These are phyloP conservation scores for Medicago arabica DNA, from an alignment of 306 rosid species.

Conservation along the genomic window DNA sequence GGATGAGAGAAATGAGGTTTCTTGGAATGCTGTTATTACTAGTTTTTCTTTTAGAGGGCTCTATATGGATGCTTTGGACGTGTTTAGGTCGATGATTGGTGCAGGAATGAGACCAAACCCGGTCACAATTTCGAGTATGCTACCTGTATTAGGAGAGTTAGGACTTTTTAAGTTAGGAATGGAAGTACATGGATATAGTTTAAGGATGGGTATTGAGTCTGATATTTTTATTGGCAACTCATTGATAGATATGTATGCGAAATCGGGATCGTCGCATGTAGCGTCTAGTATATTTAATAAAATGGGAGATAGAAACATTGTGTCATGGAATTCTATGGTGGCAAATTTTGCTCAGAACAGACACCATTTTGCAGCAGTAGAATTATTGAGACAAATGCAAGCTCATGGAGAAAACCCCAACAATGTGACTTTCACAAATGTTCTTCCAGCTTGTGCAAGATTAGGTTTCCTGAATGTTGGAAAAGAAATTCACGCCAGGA, in stretches of 20 bases:
- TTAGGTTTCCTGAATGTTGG: slow-evolving; percentile 67
- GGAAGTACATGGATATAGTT: slow-evolving; percentile 77
- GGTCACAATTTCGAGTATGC: slow-evolving; percentile 70
- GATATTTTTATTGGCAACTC: slow-evolving; percentile 77
- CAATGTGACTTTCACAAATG: slow-evolving; percentile 76
- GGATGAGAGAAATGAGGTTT: slow-evolving; percentile 70
- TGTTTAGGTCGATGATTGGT: slow-evolving; percentile 67
- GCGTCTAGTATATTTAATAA: slow-evolving; percentile 66
- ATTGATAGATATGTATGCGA: slow-evolving; percentile 82
- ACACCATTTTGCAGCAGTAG: slow-evolving; percentile 66
- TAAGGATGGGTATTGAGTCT: slow-evolving; percentile 59
- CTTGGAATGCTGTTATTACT: slow-evolving; percentile 83
- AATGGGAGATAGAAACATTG: slow-evolving; percentile 64
- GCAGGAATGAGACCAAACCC: slow-evolving; percentile 66
- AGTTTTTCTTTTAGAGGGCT: slow-evolving; percentile 66
- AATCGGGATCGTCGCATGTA: slow-evolving; percentile 59
- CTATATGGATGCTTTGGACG: slow-evolving; percentile 54
- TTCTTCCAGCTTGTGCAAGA: slow-evolving; percentile 88
- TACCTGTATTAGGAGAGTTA: slow-evolving; percentile 76
- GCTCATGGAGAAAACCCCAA: slow-evolving; percentile 66
- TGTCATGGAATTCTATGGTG: slow-evolving; percentile 93
- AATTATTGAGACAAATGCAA: slow-evolving; percentile 72
- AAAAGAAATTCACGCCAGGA: slow-evolving; percentile 80
- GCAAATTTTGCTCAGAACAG: slow-evolving; percentile 82
- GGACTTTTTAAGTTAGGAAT: slow-evolving; percentile 58